Base-by-base conservation (phyloP, 768 basidiomycete species). In the Calocybe indica region DNA sequence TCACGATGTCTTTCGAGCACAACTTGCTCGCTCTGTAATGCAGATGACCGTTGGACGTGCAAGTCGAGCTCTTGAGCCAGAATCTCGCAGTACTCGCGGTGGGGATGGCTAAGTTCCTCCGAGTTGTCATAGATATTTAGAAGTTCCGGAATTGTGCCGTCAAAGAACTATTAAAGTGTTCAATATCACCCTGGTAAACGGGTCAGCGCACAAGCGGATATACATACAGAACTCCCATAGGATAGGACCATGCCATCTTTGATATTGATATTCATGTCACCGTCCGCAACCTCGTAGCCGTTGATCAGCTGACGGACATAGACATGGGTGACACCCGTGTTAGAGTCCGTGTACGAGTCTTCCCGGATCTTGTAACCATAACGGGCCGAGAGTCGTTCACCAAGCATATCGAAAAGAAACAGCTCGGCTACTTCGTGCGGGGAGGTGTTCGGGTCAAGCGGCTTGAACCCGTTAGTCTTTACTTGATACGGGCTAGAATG, bases 211-310 rank as follows among this genome's bases (percentile, higher is more conserved):
- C 22, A 22, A 22, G 22, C 22, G 22, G 4, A 22, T 6, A 2
- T 29, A 54, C 85, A 51, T 56, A 91, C 89, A 53, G 91, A 93
- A 61, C 85, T 87, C 39, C 93, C 93, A 57, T 84, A 91, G 1
- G 91, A 93, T 40, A 97, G 59, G 13, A 98, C 78, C 55, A 76
- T 68, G 38, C 91, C 92, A 46, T 88, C 78, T 66, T 84, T 84
- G 65, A 97, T 73, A 71, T 97, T 96, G 60, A 99, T 68, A 63
- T 97, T 97, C 71, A 96, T 80, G 65, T 96, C 87, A 29, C 88
- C 90, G 58, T 96, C 91, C 8, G 78, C 76, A 11, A 99, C 91
- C 60, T 95, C 90, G 39, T 95, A 70, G 10, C 91, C 92, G 48
- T 88, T 83, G 58, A 93, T 68, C 49, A 88, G 52, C 69, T 99